phyloP scores from a whole-genome alignment of 257 asterid genomes.

The Nicotiana tomentosiformis region DNA sequence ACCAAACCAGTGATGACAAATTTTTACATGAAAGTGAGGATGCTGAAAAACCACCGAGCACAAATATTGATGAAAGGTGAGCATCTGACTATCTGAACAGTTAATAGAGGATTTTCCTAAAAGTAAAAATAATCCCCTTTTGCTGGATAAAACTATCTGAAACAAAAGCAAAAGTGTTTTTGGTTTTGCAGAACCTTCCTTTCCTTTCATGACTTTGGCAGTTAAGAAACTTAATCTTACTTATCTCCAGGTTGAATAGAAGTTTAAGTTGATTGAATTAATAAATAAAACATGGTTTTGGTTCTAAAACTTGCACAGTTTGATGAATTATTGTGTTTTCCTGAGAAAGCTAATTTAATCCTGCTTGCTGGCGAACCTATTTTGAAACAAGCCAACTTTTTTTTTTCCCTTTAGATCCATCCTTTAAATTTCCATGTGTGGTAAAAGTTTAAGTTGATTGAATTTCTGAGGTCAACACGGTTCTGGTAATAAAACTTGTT shows the following conservation, averaged over 20 bases:
- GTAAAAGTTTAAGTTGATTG: neutral
- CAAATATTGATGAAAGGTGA: neutral
- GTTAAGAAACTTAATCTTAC: neutral
- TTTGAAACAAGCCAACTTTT: neutral
- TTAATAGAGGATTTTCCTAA: neutral
- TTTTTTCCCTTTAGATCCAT: neutral
- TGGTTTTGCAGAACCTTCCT: neutral
- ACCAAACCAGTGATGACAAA: slow-evolving; percentile 1
- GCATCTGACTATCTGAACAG: neutral
- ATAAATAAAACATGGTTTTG: neutral
- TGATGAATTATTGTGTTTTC: slow-evolving; percentile 2
- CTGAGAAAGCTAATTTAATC: neutral
- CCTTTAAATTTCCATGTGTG: neutral
- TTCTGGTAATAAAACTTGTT: neutral
- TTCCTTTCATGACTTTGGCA: neutral
- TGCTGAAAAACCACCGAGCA: neutral
- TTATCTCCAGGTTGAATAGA: neutral
- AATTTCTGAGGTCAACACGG: neutral
- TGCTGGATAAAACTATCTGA: neutral
- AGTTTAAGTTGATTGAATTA: neutral
- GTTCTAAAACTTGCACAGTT: neutral
- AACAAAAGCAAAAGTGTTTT: neutral
- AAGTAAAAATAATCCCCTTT: no score
- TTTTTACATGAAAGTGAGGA: neutral
- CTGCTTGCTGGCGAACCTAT: neutral